Base-by-base conservation (phyloP, 768 basidiomycete genomes). In the Rhodotorula taiwanensis region DNA sequence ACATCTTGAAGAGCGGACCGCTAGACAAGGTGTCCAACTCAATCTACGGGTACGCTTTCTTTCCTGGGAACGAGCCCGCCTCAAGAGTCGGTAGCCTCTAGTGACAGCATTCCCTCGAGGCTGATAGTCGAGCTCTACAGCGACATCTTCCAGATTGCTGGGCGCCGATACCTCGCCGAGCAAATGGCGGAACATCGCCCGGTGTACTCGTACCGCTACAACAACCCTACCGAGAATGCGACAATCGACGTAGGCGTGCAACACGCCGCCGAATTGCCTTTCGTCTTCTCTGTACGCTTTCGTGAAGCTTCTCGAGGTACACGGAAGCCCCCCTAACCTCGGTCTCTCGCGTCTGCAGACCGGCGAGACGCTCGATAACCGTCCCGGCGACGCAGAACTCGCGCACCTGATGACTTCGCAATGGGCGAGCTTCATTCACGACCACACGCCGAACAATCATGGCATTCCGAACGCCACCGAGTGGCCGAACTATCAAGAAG, bases 11-110 rank as follows among this genome's bases (percentile, higher is more conserved):
- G 23, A 64, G 58, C 5, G 71, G 71, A 5, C 44, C 62, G 0
- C 67, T 64, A 27, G 70, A 72, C 64, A 72, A 72, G 53, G 62
- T 55, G n/a, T 54, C 36, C 21, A 44, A 43, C 30, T 34, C 34
- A 4, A 36, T 66, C 27, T 36, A 33, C 20, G 52, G 57, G 31
- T 41, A 33, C 27, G 16, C 45, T 5, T n/a, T 7, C 8, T 33
- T n/a, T 7, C 36, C 36, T 16, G 36, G 9, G 10, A 16, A 39
- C 16, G 36, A 39, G 52, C 28, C 41, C 10, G 43, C 11, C 20
- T 8, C 11, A 21, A 44, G 43, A 44, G n/a, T n/a, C 27, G 4
- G 5, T 30, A 13, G 28, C n/a, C 5, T 25, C 44, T n/a, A n/a
- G n/a, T n/a, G n/a, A n/a, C n/a, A n/a, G n/a, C n/a, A n/a, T n/a